Percentiles rank a stretch among this genome's conserved stretches.
These are phyloP conservation scores for Debaryomyces tyrocola DNA, from an alignment of 805 yeast species.

Conservation along the genomic window DNA sequence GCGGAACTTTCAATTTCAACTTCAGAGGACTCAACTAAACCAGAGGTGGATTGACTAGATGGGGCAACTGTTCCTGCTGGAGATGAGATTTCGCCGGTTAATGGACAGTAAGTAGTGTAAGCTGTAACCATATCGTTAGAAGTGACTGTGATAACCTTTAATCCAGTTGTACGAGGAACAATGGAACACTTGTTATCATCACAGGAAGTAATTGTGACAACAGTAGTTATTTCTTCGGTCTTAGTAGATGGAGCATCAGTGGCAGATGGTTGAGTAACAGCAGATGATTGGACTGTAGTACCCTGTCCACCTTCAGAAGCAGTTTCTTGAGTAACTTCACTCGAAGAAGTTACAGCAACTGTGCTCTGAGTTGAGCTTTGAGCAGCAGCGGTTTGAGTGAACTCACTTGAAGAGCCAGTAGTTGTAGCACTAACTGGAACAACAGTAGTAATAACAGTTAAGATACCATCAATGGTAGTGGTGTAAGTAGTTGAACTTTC, in stretches of 20 bases:
- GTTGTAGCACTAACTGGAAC: constrained; percentile 21
- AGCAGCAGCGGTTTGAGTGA: not conserved
- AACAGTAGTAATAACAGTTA: constrained; percentile 37
- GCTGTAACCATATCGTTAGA: constrained; percentile 34
- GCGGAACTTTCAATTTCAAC: constrained; percentile 6
- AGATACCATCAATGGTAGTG: constrained; percentile 37
- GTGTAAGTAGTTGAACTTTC: constrained; percentile 34
- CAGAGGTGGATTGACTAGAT: constrained; percentile 1
- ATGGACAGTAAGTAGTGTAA: constrained; percentile 41
- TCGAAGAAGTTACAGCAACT: not conserved
- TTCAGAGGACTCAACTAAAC: constrained; percentile 3
- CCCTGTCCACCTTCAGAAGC: not conserved
- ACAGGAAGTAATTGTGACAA: constrained; percentile 40
- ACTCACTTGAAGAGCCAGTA: not conserved
- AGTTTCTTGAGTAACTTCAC: not conserved
- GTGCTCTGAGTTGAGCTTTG: too few species aligned
- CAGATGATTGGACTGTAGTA: not conserved
- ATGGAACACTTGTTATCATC: constrained; percentile 27
- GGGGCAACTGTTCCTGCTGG: constrained; percentile 8
- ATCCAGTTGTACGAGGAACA: constrained; percentile 34
- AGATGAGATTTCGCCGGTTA: constrained; percentile 9
- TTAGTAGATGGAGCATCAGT: constrained; percentile 12
- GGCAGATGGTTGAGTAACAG: constrained; percentile 7
- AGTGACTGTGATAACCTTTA: constrained; percentile 25
- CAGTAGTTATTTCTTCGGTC: constrained; percentile 22